These are phyloP conservation scores for Cylindrotheca fusiformis DNA, from an alignment of 108 stramenopile genomes.

Conservation along the genomic window DNA sequence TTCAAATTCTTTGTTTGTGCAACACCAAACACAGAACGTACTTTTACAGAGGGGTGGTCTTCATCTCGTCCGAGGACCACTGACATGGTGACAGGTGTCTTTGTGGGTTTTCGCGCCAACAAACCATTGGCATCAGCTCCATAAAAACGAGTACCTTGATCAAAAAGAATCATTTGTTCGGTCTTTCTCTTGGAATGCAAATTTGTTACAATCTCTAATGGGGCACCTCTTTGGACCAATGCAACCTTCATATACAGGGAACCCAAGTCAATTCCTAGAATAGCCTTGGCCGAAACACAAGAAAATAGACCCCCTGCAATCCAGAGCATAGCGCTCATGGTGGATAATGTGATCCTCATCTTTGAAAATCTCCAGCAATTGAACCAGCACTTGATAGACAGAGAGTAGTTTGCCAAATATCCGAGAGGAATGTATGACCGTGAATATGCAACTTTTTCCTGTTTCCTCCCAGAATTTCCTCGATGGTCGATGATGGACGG, in stretches of 20 bases:
- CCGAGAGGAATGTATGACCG: too few species aligned
- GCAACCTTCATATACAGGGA: slow-evolving; percentile 98
- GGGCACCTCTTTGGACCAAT: slow-evolving; percentile 94
- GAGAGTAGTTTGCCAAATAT: too few species aligned
- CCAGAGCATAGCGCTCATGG: slow-evolving; percentile 13
- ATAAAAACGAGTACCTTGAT: slow-evolving; percentile 91
- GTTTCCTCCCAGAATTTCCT: not conserved
- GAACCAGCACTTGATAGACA: too few species aligned
- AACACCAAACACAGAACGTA: slow-evolving; percentile 24
- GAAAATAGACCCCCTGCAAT: slow-evolving; percentile 35
- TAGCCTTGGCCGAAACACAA: slow-evolving; percentile 65
- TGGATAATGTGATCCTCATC: slow-evolving; percentile 19
- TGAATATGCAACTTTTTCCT: too few species aligned
- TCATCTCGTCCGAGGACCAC: slow-evolving; percentile 84
- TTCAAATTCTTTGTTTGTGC: not conserved
- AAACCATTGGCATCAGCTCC: slow-evolving; percentile 90
- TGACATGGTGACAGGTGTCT: slow-evolving; percentile 75
- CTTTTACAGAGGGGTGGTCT: slow-evolving; percentile 76
- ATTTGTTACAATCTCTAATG: slow-evolving; percentile 99
- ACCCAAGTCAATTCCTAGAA: slow-evolving; percentile 98
- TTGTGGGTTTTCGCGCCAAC: slow-evolving; percentile 90
- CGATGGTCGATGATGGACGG: not conserved
- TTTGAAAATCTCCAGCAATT: not conserved
- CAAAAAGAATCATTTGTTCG: slow-evolving; percentile 96
- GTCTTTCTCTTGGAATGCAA: slow-evolving; percentile 98